Conservation (phyloP, 179 eudicot species). For the Actinidia arguta region DNA sequence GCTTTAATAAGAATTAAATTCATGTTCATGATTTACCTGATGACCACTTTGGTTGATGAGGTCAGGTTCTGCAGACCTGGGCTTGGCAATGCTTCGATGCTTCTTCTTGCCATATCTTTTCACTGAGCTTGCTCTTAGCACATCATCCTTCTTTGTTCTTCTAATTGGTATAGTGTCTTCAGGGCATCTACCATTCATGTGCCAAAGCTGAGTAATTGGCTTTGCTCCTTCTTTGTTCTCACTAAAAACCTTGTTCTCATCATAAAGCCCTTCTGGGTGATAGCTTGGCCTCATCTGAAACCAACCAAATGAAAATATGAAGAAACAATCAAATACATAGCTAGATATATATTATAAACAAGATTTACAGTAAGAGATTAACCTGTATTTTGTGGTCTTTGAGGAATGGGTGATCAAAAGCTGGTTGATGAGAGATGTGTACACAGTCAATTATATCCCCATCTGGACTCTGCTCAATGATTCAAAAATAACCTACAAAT, state of each 20-base stretch:
- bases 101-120: constrained; percentile 93
- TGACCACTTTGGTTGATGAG: constrained; percentile 91
- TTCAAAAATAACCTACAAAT: constrained; percentile 1
- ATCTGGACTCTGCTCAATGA: constrained; percentile 86
- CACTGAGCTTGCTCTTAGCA: constrained; percentile 88
- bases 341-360: background rate
- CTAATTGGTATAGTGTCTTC: constrained; percentile 85
- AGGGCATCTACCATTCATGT: constrained; percentile 76
- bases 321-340: background rate
- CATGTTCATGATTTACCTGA: constrained; percentile 57
- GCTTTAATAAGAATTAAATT: background rate
- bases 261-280: constrained; percentile 90
- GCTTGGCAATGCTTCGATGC: constrained; percentile 67
- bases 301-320: background rate
- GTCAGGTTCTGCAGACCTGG: constrained; percentile 96
- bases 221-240: constrained; percentile 31
- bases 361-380: background rate
- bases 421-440: constrained; percentile 87
- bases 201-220: constrained; percentile 81
- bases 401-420: constrained; percentile 96
- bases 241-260: constrained; percentile 53
- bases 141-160: constrained; percentile 87
- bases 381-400: constrained; percentile 98
- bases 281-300: constrained; percentile 82
- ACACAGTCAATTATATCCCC: constrained; percentile 95